Conservation (phyloP, 805 yeast species). For the Starmerella apis region DNA sequence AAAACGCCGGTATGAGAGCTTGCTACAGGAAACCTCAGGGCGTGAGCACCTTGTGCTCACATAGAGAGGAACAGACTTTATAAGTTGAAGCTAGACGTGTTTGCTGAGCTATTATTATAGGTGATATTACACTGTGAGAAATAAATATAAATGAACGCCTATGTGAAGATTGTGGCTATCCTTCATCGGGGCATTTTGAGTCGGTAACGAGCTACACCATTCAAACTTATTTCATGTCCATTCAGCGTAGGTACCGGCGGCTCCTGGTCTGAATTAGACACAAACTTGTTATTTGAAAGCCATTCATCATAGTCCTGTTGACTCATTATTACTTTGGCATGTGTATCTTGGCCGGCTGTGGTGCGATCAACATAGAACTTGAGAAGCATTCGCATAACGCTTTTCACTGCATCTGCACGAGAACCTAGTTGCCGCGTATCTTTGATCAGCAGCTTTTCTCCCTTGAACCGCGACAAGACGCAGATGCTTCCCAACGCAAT, state of each 20-base stretch:
- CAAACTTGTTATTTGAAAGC: neutral
- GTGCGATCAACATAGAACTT: slow-evolving; percentile 11
- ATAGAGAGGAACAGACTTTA: too few relatives aligned
- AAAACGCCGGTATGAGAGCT: slow-evolving; percentile 23
- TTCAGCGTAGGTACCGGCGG: slow-evolving; percentile 4
- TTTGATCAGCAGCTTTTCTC: neutral
- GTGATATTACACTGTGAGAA: neutral
- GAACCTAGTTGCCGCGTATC: slow-evolving; percentile 2
- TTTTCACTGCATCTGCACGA: slow-evolving; percentile 1
- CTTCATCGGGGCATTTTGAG: neutral
- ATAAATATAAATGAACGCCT: neutral
- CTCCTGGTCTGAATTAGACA: neutral
- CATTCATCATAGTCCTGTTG: neutral
- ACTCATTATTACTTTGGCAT: neutral
- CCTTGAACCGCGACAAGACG: slow-evolving; percentile 34
- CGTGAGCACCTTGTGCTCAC: too few relatives aligned
- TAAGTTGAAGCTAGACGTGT: too few relatives aligned
- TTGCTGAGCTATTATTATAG: neutral
- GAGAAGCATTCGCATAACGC: slow-evolving; percentile 10
- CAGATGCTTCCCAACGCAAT: slow-evolving; percentile 60
- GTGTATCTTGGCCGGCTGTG: neutral
- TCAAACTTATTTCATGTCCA: slow-evolving; percentile 31
- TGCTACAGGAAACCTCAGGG: neutral
- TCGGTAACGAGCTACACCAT: slow-evolving; percentile 30
- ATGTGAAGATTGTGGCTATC: neutral